Conservation (phyloP, 2,329 filamentous ascomycete genomes). For the Fusarium stilboides region DNA sequence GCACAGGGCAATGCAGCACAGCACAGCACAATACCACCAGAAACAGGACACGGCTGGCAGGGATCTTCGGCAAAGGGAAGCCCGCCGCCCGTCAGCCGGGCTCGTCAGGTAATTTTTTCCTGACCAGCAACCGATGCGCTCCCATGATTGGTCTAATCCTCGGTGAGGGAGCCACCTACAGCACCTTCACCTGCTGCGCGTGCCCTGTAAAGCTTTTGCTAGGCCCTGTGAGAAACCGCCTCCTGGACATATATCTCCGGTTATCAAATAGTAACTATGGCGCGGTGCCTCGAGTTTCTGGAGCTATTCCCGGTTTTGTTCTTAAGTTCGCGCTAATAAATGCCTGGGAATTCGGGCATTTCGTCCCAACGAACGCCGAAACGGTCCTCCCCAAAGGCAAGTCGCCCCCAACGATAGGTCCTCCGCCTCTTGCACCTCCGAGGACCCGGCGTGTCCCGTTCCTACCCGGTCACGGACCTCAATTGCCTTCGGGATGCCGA, state of each 20-base stretch:
- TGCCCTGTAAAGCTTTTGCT: slow-evolving; percentile 13
- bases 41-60: slow-evolving; percentile 35
- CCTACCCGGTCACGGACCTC: slow-evolving; percentile 42
- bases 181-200: slow-evolving; percentile 28
- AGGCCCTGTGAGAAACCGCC: slow-evolving; percentile 3
- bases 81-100: slow-evolving; percentile 27
- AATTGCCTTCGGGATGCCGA: slow-evolving; percentile 37
- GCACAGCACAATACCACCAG: slow-evolving; percentile 13
- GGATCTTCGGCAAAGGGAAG: slow-evolving; percentile 48
- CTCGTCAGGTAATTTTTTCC: slow-evolving; percentile 48
- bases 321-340: slow-evolving; percentile 23
- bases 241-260: slow-evolving; percentile 49
- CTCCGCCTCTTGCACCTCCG: slow-evolving; percentile 15
- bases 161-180: slow-evolving; percentile 29
- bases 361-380: slow-evolving; percentile 42
- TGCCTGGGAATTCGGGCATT: slow-evolving; percentile 38
- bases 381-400: slow-evolving; percentile 31
- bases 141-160: slow-evolving; percentile 27
- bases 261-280: slow-evolving; percentile 19
- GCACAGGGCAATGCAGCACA: slow-evolving; percentile 34
- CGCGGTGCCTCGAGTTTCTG: slow-evolving; percentile 14
- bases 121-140: slow-evolving; percentile 17
- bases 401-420: slow-evolving; percentile 30
- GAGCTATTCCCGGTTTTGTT: slow-evolving; percentile 20
- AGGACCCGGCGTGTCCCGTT: slow-evolving; percentile 44